These are phyloP conservation scores for Sechiopsis laciniata DNA, from an alignment of 306 rosid species.

Conservation along the genomic window DNA sequence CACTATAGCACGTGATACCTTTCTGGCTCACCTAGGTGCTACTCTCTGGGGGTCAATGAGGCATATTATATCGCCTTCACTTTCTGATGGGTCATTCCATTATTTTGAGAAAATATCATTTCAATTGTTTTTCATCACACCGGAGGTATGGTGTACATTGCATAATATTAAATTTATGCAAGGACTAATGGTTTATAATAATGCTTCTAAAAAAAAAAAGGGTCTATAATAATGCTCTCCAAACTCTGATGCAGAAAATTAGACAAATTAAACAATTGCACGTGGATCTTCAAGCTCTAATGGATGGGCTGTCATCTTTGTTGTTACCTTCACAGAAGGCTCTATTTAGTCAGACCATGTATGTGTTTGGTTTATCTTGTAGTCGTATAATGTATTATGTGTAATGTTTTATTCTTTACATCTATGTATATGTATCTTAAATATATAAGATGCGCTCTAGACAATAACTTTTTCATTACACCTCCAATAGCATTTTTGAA, in stretches of 20 bases:
- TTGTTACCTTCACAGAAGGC: conserved; percentile 69
- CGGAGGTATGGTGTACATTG: conserved; percentile 68
- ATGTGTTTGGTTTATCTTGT: conserved; percentile 19
- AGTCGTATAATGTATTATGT: neutral
- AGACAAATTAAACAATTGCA: conserved; percentile 64
- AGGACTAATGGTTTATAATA: neutral
- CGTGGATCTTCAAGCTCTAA: conserved; percentile 78
- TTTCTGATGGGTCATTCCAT: conserved; percentile 90
- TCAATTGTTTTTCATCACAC: conserved; percentile 86
- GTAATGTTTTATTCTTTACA: neutral
- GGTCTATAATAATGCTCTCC: too few relatives aligned
- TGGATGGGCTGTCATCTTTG: conserved; percentile 77
- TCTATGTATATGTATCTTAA: neutral
- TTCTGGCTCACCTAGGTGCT: conserved; percentile 94
- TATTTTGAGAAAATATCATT: conserved; percentile 83
- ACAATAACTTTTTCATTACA: neutral
- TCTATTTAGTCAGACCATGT: conserved; percentile 67
- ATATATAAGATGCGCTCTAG: neutral
- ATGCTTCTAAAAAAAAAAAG: too few relatives aligned
- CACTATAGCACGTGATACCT: conserved; percentile 86
- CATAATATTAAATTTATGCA: conserved; percentile 7
- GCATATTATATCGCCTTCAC: conserved; percentile 84
- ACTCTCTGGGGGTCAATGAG: conserved; percentile 93
- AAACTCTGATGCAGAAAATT: conserved; percentile 52
- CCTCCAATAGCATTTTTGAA: neutral